A percentile compares a stretch with the other conserved stretches of the same genome.
Evolutionary conservation across 768 basidiomycete species (phyloP).

Genomic region (Lentinula raphanica): DNA sequence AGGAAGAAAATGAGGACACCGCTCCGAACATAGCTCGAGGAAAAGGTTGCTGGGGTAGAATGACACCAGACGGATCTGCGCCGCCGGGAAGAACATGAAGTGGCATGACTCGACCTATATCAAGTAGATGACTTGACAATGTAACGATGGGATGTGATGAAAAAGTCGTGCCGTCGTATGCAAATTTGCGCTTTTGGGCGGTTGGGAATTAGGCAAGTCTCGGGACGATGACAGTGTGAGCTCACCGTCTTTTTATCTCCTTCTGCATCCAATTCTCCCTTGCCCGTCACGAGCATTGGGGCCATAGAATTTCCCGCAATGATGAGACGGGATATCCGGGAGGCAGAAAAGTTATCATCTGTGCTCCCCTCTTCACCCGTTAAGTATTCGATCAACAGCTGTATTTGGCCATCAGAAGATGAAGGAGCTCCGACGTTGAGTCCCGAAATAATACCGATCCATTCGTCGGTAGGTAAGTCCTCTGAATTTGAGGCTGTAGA

Average conservation of each 20-base stretch:
- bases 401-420: constrained; percentile 64
- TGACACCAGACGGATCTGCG: constrained; percentile 81
- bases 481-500: background rate
- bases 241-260: constrained; percentile 52
- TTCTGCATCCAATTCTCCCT: constrained; percentile 26
- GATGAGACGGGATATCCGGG: constrained; percentile 78
- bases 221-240: constrained; percentile 8
- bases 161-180: constrained; percentile 60
- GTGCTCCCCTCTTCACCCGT: constrained; percentile 74
- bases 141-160: constrained; percentile 69
- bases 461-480: constrained; percentile 45
- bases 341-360: constrained; percentile 57
- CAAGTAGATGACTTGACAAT: constrained; percentile 66
- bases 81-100: constrained; percentile 87
- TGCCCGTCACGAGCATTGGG: constrained; percentile 31
- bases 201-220: constrained; percentile 7
- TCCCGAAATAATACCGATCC: constrained; percentile 85
- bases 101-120: constrained; percentile 73
- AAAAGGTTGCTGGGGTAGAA: constrained; percentile 90
- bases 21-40: constrained; percentile 88
- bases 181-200: constrained; percentile 52
- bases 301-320: constrained; percentile 87
- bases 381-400: constrained; percentile 88
- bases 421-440: constrained; percentile 67
- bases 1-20: constrained; percentile 51